phyloP scores from a whole-genome alignment of 1,284 basidiomycete genomes.

The Farysia itapuensis region DNA sequence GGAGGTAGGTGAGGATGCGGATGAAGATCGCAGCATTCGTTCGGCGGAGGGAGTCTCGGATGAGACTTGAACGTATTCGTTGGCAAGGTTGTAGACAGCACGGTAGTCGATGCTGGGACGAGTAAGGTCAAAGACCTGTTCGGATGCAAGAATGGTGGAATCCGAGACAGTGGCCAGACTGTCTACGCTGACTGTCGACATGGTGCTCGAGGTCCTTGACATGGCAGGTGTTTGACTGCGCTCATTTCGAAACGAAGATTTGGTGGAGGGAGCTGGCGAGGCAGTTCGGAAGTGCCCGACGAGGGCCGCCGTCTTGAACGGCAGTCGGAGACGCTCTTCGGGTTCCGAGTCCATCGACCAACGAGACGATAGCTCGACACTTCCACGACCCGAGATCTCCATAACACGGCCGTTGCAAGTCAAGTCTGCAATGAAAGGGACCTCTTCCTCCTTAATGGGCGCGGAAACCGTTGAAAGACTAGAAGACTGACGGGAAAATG shows the following conservation, averaged over 20 bases:
- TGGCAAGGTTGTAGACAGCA: constrained; percentile 1
- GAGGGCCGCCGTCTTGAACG: neutral
- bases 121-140: constrained; percentile 14
- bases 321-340: constrained; percentile 3
- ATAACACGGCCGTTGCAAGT: neutral
- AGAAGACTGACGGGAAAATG: neutral
- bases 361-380: constrained; percentile 1
- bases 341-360: constrained; percentile 14
- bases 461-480: no score
- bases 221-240: constrained; percentile 7
- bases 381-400: neutral
- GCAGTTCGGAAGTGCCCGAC: neutral
- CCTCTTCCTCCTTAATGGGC: no score
- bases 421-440: neutral
- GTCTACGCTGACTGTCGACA: constrained; percentile 1
- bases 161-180: no score
- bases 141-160: neutral
- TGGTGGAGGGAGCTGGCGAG: neutral
- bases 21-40: no score
- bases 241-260: neutral
- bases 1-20: no score
- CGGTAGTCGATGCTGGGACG: constrained; percentile 5
- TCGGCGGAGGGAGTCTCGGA: no score
- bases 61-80: constrained; percentile 2
- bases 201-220: constrained; percentile 8